Conservation (phyloP, 371 early-diverging fungal species). For the Nematocida minor region DNA sequence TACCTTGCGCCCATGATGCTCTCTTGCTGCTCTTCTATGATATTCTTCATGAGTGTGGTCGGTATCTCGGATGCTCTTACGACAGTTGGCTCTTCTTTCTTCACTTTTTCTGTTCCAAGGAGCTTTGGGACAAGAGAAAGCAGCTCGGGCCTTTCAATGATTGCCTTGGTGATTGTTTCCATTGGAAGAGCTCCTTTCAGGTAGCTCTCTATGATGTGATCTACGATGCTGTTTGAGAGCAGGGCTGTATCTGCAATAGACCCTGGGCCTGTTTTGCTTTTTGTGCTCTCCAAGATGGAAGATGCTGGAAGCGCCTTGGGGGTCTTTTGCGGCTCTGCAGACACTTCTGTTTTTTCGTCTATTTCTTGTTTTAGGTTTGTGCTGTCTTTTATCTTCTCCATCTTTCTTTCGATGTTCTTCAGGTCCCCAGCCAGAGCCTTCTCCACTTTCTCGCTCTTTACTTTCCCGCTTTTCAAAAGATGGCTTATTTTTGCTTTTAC, state of each 20-base stretch:
- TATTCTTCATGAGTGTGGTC: conserved; percentile 2
- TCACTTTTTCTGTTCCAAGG: neutral
- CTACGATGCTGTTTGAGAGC: conserved; percentile 4
- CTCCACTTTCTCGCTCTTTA: conserved; percentile 4
- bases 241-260: neutral
- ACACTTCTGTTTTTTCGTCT: neutral
- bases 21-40: neutral
- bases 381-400: conserved; percentile 28
- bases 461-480: neutral
- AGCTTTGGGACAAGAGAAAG: neutral
- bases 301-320: neutral
- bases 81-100: neutral
- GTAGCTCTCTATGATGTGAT: conserved; percentile 37
- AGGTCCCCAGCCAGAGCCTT: conserved; percentile 22
- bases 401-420: conserved; percentile 40
- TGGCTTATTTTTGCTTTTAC: conserved; percentile 9
- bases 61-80: conserved; percentile 6
- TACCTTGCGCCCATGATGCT: neutral
- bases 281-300: neutral
- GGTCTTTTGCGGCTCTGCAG: neutral
- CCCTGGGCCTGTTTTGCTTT: neutral
- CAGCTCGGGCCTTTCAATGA: conserved; percentile 3
- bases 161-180: conserved; percentile 1
- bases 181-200: conserved; percentile 16
- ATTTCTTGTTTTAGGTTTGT: neutral